Percentiles rank a stretch among this genome's conserved stretches.
phyloP scores from a whole-genome alignment of 2,329 filamentous ascomycete genomes.

The Torrubiellomyces zombiae region DNA sequence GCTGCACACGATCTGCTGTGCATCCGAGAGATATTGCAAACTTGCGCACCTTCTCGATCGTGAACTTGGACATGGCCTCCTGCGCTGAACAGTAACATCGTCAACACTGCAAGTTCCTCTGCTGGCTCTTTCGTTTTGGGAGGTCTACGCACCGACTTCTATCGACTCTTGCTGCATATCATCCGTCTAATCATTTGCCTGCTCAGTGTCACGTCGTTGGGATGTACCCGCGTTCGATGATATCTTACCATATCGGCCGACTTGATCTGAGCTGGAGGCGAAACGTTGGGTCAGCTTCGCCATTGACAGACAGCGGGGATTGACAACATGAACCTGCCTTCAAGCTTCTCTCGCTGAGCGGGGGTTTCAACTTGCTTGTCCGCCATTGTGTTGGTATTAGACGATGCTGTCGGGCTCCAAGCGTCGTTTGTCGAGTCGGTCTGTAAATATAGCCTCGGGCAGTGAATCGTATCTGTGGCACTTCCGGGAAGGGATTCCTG shows the following conservation, averaged over 20 bases:
- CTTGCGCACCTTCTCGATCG: slow-evolving; percentile 38
- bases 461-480: too few relatives aligned
- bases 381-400: slow-evolving; percentile 17
- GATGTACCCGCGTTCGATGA: too few relatives aligned
- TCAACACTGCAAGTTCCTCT: background rate
- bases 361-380: slow-evolving; percentile 25
- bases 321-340: too few relatives aligned
- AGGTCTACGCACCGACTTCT: slow-evolving; percentile 63
- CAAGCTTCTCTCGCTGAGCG: slow-evolving; percentile 55
- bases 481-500: too few relatives aligned
- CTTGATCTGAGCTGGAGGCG: slow-evolving; percentile 78
- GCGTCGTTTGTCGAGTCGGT: too few relatives aligned
- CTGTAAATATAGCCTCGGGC: too few relatives aligned
- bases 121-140: background rate
- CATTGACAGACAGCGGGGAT: too few relatives aligned
- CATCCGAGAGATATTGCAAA: slow-evolving; percentile 1
- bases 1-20: too few relatives aligned
- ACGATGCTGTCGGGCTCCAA: too few relatives aligned
- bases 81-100: slow-evolving; percentile 29
- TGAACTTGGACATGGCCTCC: slow-evolving; percentile 46
- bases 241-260: slow-evolving; percentile 86
- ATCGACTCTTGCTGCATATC: slow-evolving; percentile 95
- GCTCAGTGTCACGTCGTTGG: slow-evolving; percentile 5
- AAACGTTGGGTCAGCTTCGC: too few relatives aligned
- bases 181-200: slow-evolving; percentile 50